Evolutionary conservation across 192 early-diverging fungal genomes (phyloP).

Genomic region (Spizellomyces punctatus): DNA sequence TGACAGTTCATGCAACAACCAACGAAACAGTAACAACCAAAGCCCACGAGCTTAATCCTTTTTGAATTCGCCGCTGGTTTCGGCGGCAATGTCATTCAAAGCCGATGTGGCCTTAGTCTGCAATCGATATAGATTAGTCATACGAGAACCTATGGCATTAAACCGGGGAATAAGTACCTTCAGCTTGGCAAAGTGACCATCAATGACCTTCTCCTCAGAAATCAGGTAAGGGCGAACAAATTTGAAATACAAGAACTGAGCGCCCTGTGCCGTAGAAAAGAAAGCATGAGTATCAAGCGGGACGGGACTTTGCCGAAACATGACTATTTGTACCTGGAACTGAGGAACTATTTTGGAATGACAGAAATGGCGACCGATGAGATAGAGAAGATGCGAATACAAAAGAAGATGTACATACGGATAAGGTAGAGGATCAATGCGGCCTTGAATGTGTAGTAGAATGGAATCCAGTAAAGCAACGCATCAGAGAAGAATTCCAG

Average conservation of each 20-base stretch:
- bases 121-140: not conserved
- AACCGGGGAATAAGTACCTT: conserved; percentile 23
- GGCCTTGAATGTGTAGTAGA: conserved; percentile 96
- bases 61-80: conserved; percentile 3
- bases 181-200: conserved; percentile 44
- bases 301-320: not conserved
- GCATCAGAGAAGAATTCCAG: conserved; percentile 90
- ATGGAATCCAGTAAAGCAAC: conserved; percentile 91
- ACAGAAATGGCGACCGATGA: not conserved
- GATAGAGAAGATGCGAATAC: not conserved
- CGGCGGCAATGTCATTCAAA: not conserved
- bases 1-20: no score
- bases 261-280: conserved; percentile 53
- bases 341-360: conserved; percentile 1
- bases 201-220: conserved; percentile 48
- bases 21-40: no score
- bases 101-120: conserved; percentile 4
- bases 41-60: conserved; percentile 5
- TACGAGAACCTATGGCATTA: not conserved
- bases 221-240: conserved; percentile 78
- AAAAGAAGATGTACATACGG: conserved; percentile 53
- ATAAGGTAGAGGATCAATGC: conserved; percentile 84
- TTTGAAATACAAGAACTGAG: conserved; percentile 74
- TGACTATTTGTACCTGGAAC: not conserved
- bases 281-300: not conserved